Evolutionary conservation across 2,329 filamentous ascomycete genomes (phyloP).

Genomic region (Arthrobotrys sphaeroides): DNA sequence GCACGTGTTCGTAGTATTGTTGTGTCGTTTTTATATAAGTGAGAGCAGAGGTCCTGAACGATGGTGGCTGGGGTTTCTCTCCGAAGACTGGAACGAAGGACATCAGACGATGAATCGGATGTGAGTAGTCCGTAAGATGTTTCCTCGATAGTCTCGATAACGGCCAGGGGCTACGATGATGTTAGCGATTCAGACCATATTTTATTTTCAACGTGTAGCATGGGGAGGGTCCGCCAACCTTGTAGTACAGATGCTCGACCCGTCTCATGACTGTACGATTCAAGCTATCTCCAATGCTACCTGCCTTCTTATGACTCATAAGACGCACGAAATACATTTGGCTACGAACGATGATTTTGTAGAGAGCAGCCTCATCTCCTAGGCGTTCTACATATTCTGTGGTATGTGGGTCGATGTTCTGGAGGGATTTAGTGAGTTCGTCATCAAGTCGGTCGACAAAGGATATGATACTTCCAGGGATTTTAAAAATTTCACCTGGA

Average conservation of each 20-base stretch:
- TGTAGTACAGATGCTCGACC: conserved; percentile 98
- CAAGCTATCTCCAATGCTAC: conserved; percentile 79
- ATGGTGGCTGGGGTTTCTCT: conserved; percentile 25
- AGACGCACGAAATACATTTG: conserved; percentile 88
- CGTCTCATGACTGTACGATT: conserved; percentile 94
- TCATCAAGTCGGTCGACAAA: conserved; percentile 95
- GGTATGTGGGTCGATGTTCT: conserved; percentile 97
- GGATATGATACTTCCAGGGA: conserved; percentile 92
- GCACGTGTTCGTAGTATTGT: conserved; percentile 89
- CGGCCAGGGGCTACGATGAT: conserved; percentile 25
- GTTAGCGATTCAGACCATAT: neutral
- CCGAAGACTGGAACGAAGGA: conserved; percentile 19
- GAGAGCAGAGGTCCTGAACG: conserved; percentile 80
- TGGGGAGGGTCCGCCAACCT: conserved; percentile 67
- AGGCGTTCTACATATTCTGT: conserved; percentile 97
- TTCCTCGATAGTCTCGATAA: conserved; percentile 46
- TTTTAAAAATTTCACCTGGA: conserved; percentile 83
- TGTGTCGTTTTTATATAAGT: conserved; percentile 91
- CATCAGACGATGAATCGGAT: conserved; percentile 75
- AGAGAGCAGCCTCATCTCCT: conserved; percentile 87
- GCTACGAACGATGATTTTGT: conserved; percentile 89
- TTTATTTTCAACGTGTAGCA: neutral
- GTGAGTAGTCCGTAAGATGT: conserved; percentile 22
- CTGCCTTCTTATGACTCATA: conserved; percentile 73
- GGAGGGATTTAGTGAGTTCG: conserved; percentile 94